Conservation (phyloP, 2,329 filamentous ascomycete genomes). For the Penicillium digitatum region DNA sequence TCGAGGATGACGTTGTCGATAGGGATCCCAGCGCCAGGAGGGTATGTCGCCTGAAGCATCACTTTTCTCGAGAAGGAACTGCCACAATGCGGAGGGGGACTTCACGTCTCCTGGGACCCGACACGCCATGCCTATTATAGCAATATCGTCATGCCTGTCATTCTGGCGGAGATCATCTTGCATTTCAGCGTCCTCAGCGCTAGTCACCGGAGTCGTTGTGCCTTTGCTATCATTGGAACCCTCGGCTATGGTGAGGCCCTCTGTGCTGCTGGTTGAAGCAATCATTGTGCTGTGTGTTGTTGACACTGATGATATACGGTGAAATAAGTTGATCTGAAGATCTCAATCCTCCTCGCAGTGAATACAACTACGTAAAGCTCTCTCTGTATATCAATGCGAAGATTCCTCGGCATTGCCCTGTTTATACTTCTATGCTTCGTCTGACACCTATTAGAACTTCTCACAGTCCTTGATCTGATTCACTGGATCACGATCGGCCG, state of each 20-base stretch:
- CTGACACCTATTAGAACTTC: background rate
- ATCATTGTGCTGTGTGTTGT: background rate
- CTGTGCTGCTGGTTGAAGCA: background rate
- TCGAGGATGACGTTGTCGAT: background rate
- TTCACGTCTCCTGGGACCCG: background rate
- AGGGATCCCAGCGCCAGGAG: background rate
- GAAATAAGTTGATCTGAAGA: background rate
- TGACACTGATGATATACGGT: background rate
- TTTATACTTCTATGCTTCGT: background rate
- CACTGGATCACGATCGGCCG: background rate
- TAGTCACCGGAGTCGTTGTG: background rate
- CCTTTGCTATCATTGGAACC: background rate
- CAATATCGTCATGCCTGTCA: background rate
- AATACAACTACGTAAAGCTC: background rate
- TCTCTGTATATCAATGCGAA: background rate
- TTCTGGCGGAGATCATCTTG: background rate
- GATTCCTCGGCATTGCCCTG: background rate
- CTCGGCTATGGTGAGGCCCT: background rate
- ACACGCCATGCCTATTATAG: background rate
- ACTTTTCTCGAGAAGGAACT: background rate
- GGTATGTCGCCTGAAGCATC: background rate
- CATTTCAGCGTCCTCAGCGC: background rate
- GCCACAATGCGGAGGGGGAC: background rate
- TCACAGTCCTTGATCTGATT: background rate
- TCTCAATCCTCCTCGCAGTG: background rate